Percentiles rank a stretch among this genome's conserved stretches.
Evolutionary conservation across 2,329 filamentous ascomycete genomes (phyloP).

Genomic region (Alternaria consortialis): DNA sequence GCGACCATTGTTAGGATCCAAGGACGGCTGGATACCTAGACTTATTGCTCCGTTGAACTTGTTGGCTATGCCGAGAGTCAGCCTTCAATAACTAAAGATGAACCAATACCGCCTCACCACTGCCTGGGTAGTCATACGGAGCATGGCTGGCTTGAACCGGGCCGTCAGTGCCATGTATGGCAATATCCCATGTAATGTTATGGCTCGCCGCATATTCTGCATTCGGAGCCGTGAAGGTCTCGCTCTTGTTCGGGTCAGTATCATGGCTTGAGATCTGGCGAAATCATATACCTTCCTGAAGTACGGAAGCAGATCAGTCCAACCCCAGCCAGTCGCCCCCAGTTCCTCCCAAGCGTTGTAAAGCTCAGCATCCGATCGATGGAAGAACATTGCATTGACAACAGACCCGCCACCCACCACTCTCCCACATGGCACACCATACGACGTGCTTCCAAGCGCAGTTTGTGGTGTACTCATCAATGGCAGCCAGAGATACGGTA

Average conservation of each 20-base stretch:
- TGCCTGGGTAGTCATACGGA: slow-evolving; percentile 36
- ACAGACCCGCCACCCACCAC: slow-evolving; percentile 47
- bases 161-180: slow-evolving; percentile 30
- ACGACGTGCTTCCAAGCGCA: slow-evolving; percentile 25
- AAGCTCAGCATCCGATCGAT: slow-evolving; percentile 37
- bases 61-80: slow-evolving; percentile 19
- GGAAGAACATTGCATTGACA: slow-evolving; percentile 50
- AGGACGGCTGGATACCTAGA: slow-evolving; percentile 22
- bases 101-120: slow-evolving; percentile 16
- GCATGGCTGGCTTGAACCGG: slow-evolving; percentile 36
- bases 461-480: slow-evolving; percentile 30
- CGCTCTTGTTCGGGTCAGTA: slow-evolving; percentile 23
- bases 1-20: slow-evolving; percentile 33
- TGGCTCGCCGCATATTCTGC: slow-evolving; percentile 19
- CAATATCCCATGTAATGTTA: slow-evolving; percentile 34
- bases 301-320: slow-evolving; percentile 56
- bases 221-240: slow-evolving; percentile 32
- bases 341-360: slow-evolving; percentile 64
- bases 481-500: slow-evolving; percentile 35
- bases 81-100: background rate
- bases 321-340: slow-evolving; percentile 67
- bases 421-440: slow-evolving; percentile 29
- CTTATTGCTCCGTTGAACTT: slow-evolving; percentile 28
- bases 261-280: slow-evolving; percentile 61
- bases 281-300: slow-evolving; percentile 39